Evolutionary conservation across 1,284 basidiomycete genomes (phyloP), one percentile per base, ranked within the genome.

Genomic region (Cystobasidiaceae sp.): DNA sequence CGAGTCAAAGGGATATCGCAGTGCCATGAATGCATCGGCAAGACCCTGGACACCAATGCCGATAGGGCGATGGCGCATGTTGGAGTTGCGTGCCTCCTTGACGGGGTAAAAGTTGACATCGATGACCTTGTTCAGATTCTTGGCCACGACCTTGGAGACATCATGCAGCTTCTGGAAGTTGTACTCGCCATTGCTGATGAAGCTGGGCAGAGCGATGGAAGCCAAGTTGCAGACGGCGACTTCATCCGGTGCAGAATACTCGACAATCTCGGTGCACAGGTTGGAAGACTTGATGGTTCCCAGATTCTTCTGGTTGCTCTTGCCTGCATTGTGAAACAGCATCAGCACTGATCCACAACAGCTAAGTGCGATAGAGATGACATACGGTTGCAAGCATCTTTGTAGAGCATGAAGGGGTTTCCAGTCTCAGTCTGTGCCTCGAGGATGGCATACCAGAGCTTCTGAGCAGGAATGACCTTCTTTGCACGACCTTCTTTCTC

Each of bases 251-350:
- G 94, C 85, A 57, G 91, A 94, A 80, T 97, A 98, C 80, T 99
- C 92, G 77, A 99, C 90, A 77, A 99, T 98, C 79, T 99, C 96
- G 11, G 94, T 97, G 82, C 96, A 99, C 46, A 99, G 81, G 79
- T 99, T 98, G 67, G 94, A 97, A 4, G 91, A 96, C 82, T 97
- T 98, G 86, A 99, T 98, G 19, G 91, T 96, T 52, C 96, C 96
- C 41, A 98, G 84, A 79, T 99, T 97, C 81, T 94, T 88, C 80
- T 99, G 96, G 81, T 99, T 99, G 39, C 92, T 94, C 80, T 97
- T 97, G 72, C 82, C 87, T 92, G 70, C 4, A 60, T 19, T 9
- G 28, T 1, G 21, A 15, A 19, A 17, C 33, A 48, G 17, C 11
- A 25, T 44, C 21, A 23, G 44, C n/a, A 28, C 21, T n/a, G 27